Conservation (phyloP, 2,329 filamentous ascomycete genomes). For the Alternaria postmessia region DNA sequence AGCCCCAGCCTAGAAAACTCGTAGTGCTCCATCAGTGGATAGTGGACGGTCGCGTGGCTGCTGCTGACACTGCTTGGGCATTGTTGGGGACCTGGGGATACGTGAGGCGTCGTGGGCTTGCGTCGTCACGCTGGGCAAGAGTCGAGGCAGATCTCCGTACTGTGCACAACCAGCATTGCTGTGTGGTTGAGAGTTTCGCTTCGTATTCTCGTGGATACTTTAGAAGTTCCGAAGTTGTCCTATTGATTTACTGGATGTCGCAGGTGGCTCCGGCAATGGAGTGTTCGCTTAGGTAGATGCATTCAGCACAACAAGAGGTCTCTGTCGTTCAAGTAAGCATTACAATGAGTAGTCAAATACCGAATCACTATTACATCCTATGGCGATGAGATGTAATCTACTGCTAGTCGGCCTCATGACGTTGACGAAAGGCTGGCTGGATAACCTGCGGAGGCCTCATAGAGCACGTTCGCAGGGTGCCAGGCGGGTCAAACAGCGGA, state of each 20-base stretch:
- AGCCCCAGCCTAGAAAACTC: slow-evolving; percentile 5
- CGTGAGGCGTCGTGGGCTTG: background rate
- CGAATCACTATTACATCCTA: background rate
- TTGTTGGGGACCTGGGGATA: slow-evolving; percentile 7
- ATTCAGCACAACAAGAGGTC: background rate
- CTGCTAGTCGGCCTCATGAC: background rate
- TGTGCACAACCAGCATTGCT: background rate
- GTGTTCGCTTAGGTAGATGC: background rate
- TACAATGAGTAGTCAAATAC: background rate
- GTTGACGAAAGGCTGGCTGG: background rate
- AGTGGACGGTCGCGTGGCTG: background rate
- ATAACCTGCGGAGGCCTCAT: background rate
- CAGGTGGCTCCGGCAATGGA: background rate
- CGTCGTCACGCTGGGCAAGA: background rate
- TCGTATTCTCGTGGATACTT: background rate
- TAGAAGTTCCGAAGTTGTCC: background rate
- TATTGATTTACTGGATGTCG: background rate
- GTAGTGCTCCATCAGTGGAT: background rate
- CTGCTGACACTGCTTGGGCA: background rate
- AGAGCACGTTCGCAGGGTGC: background rate
- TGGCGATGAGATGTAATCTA: background rate
- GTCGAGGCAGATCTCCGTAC: background rate
- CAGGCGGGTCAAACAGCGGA: background rate
- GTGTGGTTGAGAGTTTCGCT: background rate
- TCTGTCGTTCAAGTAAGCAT: slow-evolving; percentile 1